Base-by-base conservation (phyloP, 495 filamentous ascomycete genomes). In the Neurospora sp. region DNA sequence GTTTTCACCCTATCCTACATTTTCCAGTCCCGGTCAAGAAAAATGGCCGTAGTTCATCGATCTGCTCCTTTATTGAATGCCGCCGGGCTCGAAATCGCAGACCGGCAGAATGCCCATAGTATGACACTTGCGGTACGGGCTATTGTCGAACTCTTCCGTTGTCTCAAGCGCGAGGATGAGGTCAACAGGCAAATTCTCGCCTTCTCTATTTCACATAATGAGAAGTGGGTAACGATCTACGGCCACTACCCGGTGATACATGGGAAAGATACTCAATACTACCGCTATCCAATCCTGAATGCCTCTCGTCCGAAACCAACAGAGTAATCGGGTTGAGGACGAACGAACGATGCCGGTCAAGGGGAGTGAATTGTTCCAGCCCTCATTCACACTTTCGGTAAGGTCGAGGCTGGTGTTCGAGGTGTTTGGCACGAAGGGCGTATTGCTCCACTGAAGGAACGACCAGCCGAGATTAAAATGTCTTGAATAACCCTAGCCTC, bases 331-430 rank as follows among this genome's bases (percentile, higher is more conserved):
- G 83, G 84, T 74, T 87, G 80, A 61, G 82, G 82, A 53, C 78
- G 77, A 27, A 18, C 16, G 69, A 27, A 3, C 27, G 27, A 80
- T 71, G n/a, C 74, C 75, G 18, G 79, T 72, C 0, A 85, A 59
- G 6, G 80, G 76, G 59, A 82, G 77, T 9, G 75, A 79, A 68
- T 76, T 82, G 70, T 76, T 79, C 83, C 81, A 87, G 53, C 74
- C 77, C 78, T 85, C 81, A 74, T 86, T 84, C 44, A 83, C 77
- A 72, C 81, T 83, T 74, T 87, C 83, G 16, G 75, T 74, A 14
- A 86, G 73, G 74, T 53, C 10, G 11, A 53, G 20, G 46, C 0
- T 27, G 22, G 27, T 53, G 4, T 27, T 53, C 20, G 20, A 53
- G 46, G 46, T 53, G 46, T 53, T 27, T 53, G 20, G 46, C 20